Evolutionary conservation across 768 basidiomycete genomes (phyloP), one percentile per base, ranked within the genome.

Genomic region (Filobasidium floriforme): DNA sequence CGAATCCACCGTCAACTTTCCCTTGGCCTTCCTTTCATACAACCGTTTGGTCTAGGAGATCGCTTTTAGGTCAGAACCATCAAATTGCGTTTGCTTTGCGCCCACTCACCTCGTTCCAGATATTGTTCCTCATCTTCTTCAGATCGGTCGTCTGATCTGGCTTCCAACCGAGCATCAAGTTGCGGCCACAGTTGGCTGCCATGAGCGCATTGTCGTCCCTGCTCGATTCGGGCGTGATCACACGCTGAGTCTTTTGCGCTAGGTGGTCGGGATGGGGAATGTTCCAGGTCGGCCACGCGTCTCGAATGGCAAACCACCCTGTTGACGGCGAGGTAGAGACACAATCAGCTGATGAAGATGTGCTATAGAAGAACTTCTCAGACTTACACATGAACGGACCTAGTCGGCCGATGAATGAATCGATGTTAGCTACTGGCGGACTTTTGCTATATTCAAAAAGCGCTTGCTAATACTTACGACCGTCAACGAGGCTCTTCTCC

Each of bases 251-350:
- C 41, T 73, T 68, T 59, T 75, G 73, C 10, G 63, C 66, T 18
- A 77, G 66, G 10, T 68, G 59, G 26, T 75, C 74, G 7, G 73
- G 75, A 37, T 72, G 62, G 3, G 73, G 75, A 44, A 77, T 75
- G 0, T 73, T 59, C 19, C 70, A 71, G 14, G 72, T 66, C 0
- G 77, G 78, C 77, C 77, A 79, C 0, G 77, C 76, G 32, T 63
- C 68, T 18, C 76, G 70, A 24, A 79, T 76, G 19, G 73, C 72
- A 52, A 74, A 71, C 77, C 77, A 79, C 78, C 77, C 74, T 75
- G 65, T n/a, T 9, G 41, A 32, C 24, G 46, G 3, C 29, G 24
- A 32, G 4, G 11, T 40, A 19, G 24, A 18, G 22, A 32, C 1
- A n/a, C 26, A 10, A 41, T 54, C 28, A 55, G 37, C 41, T 14